Base-by-base conservation (phyloP, 768 basidiomycete genomes). In the Porpolomopsis calyptriformis region DNA sequence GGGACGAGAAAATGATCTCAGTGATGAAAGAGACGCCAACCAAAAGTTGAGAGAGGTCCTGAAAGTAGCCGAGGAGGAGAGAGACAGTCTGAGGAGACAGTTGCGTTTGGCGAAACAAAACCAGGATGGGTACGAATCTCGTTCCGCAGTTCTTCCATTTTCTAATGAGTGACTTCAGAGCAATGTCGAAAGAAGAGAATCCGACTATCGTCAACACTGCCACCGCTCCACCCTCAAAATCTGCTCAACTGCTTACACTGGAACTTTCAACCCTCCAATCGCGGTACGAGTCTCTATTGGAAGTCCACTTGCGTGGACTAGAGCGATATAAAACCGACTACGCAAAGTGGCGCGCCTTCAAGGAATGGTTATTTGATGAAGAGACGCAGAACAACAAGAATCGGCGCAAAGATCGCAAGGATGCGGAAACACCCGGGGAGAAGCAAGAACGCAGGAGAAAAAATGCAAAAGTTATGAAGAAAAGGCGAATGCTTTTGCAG, bases 311-410 rank as follows among this genome's bases (percentile, higher is more conserved):
- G 42, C 67, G 72, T 1, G 70, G 71, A 10, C 67, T 67, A 9
- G 63, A 58, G 18, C 70, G 68, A 16, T 77, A 76, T 58, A 68
- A 72, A 49, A 48, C 50, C 16, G 74, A 82, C 55, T 78, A 70
- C 59, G 70, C 70, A 56, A 72, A 67, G 47, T 82, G 76, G 76
- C 60, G 60, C 35, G 55, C 53, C 12, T 66, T 74, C 52, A 70
- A 69, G 42, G 50, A 58, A 23, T 77, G 69, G 71, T 52, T 74
- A 4, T 65, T 65, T 39, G 54, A 62, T 26, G 54, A 54, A 2
- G 55, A 63, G 9, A 52, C 59, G 31, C 43, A 51, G 12, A 57
- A 57, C n/a, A 33, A 43, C 20, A 24, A 24, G 38, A 39, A 1
- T 27, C 8, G 10, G 6, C 14, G 16, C n/a, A 47, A 57, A 5